Percentiles rank a stretch among this genome's conserved stretches.
Conservation (phyloP, 257 asterid genomes). For the Rhazya stricta region DNA sequence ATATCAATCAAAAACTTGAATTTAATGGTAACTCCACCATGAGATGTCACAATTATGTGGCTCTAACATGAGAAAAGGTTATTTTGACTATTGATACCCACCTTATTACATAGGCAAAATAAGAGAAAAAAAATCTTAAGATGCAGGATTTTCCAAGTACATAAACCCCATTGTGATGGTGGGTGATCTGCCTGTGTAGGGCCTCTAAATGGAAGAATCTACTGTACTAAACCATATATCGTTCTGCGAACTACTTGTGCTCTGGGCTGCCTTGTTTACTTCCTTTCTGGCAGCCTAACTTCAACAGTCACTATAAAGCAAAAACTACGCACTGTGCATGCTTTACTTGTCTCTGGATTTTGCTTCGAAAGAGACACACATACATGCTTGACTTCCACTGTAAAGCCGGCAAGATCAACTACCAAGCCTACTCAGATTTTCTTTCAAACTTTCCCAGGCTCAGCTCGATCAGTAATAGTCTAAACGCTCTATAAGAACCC, state of each 20-base stretch:
- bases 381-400: background rate
- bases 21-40: too few species aligned
- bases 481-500: background rate
- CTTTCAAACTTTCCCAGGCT: background rate
- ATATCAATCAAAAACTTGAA: too few species aligned
- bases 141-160: background rate
- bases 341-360: background rate
- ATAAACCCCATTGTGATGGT: background rate
- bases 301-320: constrained; percentile 13
- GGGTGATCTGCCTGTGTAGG: constrained; percentile 12
- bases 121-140: too few species aligned
- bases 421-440: constrained; percentile 1
- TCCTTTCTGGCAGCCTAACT: constrained; percentile 27
- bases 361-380: background rate
- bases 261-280: background rate
- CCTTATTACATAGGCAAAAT: too few species aligned
- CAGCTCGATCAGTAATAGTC: too few species aligned
- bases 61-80: too few species aligned
- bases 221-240: background rate
- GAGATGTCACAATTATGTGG: too few species aligned
- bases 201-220: background rate
- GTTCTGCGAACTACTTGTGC: background rate
- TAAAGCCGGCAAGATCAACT: constrained; percentile 1
- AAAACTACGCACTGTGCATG: background rate
- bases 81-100: too few species aligned